Conservation (phyloP, 2,329 filamentous ascomycete species). For the Penicillium oxalicum region DNA sequence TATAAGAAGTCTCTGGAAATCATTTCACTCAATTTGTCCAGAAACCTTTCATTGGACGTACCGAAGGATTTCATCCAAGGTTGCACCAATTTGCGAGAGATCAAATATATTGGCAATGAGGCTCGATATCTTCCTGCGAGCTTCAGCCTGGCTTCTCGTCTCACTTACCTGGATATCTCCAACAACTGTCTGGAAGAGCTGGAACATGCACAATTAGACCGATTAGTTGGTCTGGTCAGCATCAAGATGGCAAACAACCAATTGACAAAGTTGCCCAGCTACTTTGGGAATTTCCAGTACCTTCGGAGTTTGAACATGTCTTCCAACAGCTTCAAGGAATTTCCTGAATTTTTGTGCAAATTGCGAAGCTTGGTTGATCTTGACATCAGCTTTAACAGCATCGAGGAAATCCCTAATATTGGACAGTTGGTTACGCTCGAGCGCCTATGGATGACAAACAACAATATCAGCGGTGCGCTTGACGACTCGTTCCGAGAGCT, state of each 20-base stretch:
- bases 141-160: conserved; percentile 68
- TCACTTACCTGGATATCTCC: conserved; percentile 88
- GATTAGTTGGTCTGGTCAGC: conserved; percentile 70
- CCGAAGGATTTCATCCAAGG: conserved; percentile 95
- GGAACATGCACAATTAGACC: conserved; percentile 74
- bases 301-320: conserved; percentile 84
- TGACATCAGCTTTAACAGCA: conserved; percentile 94
- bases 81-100: conserved; percentile 84
- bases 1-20: conserved; percentile 91
- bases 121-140: conserved; percentile 78
- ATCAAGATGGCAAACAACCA: conserved; percentile 93
- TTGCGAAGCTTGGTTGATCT: conserved; percentile 81
- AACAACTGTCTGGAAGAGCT: conserved; percentile 88
- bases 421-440: conserved; percentile 74
- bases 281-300: conserved; percentile 73
- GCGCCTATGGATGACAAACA: conserved; percentile 92
- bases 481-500: conserved; percentile 68
- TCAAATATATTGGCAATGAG: conserved; percentile 94
- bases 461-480: conserved; percentile 70
- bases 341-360: conserved; percentile 79
- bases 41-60: conserved; percentile 85
- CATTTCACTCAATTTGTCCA: conserved; percentile 86
- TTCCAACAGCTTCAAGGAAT: conserved; percentile 81
- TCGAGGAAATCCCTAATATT: conserved; percentile 71
- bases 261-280: conserved; percentile 68